phyloP scores from a whole-genome alignment of 1,284 basidiomycete species.

The Phenoliferia sp. region DNA sequence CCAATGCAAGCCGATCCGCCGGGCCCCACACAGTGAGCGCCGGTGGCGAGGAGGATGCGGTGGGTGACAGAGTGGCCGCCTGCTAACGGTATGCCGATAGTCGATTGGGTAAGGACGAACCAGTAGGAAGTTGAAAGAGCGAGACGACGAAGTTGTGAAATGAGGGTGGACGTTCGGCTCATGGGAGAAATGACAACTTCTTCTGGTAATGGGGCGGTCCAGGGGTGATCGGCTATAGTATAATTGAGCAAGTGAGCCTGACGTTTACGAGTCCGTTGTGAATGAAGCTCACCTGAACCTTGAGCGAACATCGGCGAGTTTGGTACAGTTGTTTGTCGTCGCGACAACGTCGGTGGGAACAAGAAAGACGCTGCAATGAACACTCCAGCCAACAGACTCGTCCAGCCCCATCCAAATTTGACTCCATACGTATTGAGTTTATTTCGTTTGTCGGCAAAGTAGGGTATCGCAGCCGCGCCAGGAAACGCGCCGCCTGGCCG shows the following conservation, averaged over 20 bases:
- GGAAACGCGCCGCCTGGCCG: slow-evolving; percentile 9
- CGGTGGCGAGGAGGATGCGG: slow-evolving; percentile 66
- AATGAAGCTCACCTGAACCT: neutral
- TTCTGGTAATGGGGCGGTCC: neutral
- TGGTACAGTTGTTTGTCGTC: slow-evolving; percentile 3
- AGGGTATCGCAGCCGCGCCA: slow-evolving; percentile 15
- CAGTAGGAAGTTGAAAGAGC: slow-evolving; percentile 62
- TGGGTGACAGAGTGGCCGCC: slow-evolving; percentile 75
- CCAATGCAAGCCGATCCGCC: slow-evolving; percentile 13
- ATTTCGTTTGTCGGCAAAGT: slow-evolving; percentile 52
- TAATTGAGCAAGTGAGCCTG: neutral
- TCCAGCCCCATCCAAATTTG: slow-evolving; percentile 91
- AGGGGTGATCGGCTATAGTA: too few relatives aligned
- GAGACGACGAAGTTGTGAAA: slow-evolving; percentile 52
- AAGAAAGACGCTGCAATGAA: slow-evolving; percentile 52
- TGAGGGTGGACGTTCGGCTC: neutral
- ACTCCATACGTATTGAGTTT: slow-evolving; percentile 79
- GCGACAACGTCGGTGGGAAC: neutral
- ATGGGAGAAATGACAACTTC: neutral
- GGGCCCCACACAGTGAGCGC: slow-evolving; percentile 65
- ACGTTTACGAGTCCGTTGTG: neutral
- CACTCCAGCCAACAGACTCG: slow-evolving; percentile 61
- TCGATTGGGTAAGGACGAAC: slow-evolving; percentile 48
- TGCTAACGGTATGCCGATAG: slow-evolving; percentile 67
- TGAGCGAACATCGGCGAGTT: too few relatives aligned